Evolutionary conservation across 1,284 basidiomycete genomes (phyloP).

Genomic region (Schizophyllum amplum): DNA sequence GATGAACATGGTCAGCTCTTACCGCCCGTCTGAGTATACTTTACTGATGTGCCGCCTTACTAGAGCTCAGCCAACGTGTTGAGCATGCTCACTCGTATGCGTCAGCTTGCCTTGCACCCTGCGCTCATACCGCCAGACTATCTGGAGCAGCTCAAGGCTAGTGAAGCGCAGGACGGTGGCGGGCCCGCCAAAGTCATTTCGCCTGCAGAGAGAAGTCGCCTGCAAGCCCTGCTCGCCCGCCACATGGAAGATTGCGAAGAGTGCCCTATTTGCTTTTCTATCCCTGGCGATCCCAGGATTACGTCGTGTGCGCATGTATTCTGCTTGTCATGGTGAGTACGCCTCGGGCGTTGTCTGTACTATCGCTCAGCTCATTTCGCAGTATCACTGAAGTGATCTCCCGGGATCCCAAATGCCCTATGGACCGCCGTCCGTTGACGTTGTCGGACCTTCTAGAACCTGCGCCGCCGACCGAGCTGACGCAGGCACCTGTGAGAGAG

Average conservation of each 20-base stretch:
- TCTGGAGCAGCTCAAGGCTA: constrained; percentile 51
- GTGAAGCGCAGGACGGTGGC: constrained; percentile 17
- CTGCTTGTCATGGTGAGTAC: constrained; percentile 60
- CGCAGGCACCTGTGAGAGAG: constrained; percentile 41
- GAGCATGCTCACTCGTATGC: constrained; percentile 79
- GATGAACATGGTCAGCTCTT: constrained; percentile 19
- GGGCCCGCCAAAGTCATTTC: constrained; percentile 31
- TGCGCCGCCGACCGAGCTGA: constrained; percentile 55
- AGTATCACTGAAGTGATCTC: constrained; percentile 64
- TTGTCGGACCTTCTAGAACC: constrained; percentile 61
- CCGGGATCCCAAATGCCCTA: constrained; percentile 70
- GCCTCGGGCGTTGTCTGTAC: background rate
- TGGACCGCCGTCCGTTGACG: constrained; percentile 70
- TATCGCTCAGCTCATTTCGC: background rate
- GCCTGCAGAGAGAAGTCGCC: constrained; percentile 39
- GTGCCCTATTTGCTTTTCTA: constrained; percentile 71
- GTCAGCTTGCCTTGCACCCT: constrained; percentile 79
- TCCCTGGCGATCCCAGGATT: constrained; percentile 64
- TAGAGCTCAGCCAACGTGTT: constrained; percentile 67
- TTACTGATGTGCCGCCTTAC: background rate
- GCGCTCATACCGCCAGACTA: constrained; percentile 72
- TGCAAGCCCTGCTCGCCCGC: constrained; percentile 60
- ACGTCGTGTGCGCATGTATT: constrained; percentile 75
- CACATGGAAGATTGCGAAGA: constrained; percentile 80
- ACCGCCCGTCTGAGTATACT: background rate